phyloP scores from a whole-genome alignment of 176 grass and related monocot species.

The Zoysia pacifica region DNA sequence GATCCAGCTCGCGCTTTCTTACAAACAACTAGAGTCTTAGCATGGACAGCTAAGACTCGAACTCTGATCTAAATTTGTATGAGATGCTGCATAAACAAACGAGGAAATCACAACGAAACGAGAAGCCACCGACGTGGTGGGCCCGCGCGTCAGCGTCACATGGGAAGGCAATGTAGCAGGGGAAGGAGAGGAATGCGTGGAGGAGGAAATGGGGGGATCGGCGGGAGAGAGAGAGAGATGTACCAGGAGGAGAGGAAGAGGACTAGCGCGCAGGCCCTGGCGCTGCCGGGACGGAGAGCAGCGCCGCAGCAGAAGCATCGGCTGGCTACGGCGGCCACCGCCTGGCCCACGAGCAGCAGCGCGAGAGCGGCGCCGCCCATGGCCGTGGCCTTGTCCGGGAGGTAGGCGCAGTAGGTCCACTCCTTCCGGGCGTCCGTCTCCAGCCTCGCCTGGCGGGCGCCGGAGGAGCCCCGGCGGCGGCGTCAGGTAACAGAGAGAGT shows the following conservation, averaged over 20 bases:
- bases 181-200: not conserved
- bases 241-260: conserved; percentile 86
- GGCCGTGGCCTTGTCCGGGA: conserved; percentile 68
- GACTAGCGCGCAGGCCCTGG: conserved; percentile 71
- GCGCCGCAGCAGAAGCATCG: conserved; percentile 85
- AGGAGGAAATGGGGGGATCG: not conserved
- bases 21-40: conserved; percentile 8
- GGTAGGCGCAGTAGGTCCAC: conserved; percentile 83
- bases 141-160: conserved; percentile 31
- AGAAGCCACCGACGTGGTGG: not conserved
- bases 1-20: conserved; percentile 29
- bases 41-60: conserved; percentile 30
- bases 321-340: conserved; percentile 57
- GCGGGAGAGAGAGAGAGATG: not conserved
- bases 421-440: conserved; percentile 61
- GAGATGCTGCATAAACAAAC: too few relatives aligned
- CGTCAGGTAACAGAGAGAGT: not conserved
- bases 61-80: not conserved
- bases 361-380: conserved; percentile 63
- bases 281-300: conserved; percentile 61
- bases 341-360: conserved; percentile 70
- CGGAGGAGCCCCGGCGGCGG: not conserved
- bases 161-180: conserved; percentile 27
- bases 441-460: conserved; percentile 53
- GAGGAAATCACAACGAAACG: too few relatives aligned